Conservation (phyloP, 139 green algal genomes). For the Mesostigma viride region DNA sequence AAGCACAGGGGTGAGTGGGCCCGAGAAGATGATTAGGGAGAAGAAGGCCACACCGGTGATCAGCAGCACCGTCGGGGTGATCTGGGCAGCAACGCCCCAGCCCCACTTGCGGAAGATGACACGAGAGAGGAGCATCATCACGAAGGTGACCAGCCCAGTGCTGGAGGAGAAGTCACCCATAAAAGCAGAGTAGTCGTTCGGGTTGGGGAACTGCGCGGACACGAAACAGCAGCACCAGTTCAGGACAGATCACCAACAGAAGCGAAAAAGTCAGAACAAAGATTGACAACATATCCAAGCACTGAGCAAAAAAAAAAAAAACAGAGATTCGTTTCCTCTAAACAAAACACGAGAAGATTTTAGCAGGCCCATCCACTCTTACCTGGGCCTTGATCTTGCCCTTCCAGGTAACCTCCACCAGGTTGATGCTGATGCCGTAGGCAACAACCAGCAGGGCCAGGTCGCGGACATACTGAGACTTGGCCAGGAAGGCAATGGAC, state of each 20-base stretch:
- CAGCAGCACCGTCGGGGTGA: conserved; percentile 89
- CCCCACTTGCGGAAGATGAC: conserved; percentile 92
- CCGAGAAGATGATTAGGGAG: conserved; percentile 74
- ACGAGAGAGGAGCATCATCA: conserved; percentile 90
- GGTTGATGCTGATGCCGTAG: conserved; percentile 98
- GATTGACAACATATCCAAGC: conserved; percentile 18
- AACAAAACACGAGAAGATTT: no score
- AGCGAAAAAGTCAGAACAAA: not conserved
- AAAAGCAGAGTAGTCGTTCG: conserved; percentile 34
- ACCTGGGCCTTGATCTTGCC: conserved; percentile 99
- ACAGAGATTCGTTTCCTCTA: conserved; percentile 70
- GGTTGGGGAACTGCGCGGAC: conserved; percentile 39
- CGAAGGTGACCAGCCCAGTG: conserved; percentile 81
- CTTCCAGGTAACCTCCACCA: conserved; percentile 99
- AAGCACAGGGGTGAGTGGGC: conserved; percentile 61
- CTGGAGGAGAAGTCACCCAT: conserved; percentile 50
- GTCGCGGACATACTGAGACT: conserved; percentile 88
- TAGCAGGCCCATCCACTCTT: no score
- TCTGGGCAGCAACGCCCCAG: conserved; percentile 87
- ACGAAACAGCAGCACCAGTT: no score
- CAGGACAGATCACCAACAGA: no score
- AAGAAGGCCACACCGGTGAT: conserved; percentile 94
- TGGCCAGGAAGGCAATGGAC: conserved; percentile 85
- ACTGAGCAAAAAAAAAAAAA: conserved; percentile 84
- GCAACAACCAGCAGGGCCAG: conserved; percentile 87